Percentiles rank a stretch among this genome's conserved stretches.
Evolutionary conservation across 148 eudicot genomes (phyloP).

Genomic region (Vaccinium vitisidaea): DNA sequence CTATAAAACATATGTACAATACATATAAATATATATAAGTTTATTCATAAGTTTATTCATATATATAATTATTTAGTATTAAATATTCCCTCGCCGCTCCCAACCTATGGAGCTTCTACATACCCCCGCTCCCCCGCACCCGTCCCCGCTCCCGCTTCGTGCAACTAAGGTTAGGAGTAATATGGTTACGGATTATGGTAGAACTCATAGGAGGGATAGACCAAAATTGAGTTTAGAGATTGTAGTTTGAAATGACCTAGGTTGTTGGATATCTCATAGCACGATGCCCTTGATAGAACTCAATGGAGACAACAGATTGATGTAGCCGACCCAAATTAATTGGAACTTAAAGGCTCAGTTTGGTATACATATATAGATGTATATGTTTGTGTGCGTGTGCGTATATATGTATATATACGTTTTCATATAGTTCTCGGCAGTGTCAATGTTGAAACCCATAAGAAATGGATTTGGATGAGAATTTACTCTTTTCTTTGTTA

Average conservation of each 20-base stretch:
- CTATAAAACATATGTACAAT: too few species aligned
- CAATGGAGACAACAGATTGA: background rate
- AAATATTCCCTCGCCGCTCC: too few species aligned
- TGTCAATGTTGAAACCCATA: background rate
- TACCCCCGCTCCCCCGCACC: too few species aligned
- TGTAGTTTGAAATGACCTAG: background rate
- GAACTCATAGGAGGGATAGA: background rate
- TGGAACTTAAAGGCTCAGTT: background rate
- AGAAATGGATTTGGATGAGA: background rate
- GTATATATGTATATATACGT: background rate
- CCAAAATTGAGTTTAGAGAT: background rate
- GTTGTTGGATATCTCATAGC: background rate
- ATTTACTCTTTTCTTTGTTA: background rate
- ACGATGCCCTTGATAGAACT: background rate
- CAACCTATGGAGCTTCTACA: too few species aligned
- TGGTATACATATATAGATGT: background rate
- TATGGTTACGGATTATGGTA: background rate
- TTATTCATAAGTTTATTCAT: too few species aligned
- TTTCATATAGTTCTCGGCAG: background rate
- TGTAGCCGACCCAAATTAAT: background rate
- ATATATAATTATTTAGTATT: too few species aligned
- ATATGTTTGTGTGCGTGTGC: background rate
- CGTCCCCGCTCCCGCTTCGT: too few species aligned
- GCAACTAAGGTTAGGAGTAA: background rate
- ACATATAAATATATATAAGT: too few species aligned